Conservation (phyloP, 306 rosid genomes). For the Fagus crenata region DNA sequence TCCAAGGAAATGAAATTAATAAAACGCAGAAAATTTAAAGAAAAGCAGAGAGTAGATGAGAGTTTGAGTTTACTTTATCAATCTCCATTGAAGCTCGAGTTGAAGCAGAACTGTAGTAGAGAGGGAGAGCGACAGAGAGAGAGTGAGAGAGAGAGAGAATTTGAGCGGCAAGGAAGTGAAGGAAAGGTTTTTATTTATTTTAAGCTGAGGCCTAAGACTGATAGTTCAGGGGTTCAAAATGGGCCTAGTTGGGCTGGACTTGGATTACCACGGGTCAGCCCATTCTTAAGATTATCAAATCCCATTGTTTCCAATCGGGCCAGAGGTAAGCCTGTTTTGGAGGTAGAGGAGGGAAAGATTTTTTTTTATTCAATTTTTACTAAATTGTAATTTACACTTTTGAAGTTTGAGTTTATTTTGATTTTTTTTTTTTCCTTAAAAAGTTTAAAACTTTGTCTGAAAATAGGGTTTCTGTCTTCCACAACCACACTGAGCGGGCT, state of each 20-base stretch:
- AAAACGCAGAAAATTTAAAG: neutral
- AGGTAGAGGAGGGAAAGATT: too few relatives aligned
- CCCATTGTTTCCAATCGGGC: too few relatives aligned
- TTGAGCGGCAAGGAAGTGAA: slow-evolving; percentile 31
- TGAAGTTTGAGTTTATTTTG: too few relatives aligned
- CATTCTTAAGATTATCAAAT: neutral
- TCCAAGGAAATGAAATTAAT: neutral
- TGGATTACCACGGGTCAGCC: neutral
- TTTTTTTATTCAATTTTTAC: too few relatives aligned
- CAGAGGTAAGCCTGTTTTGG: too few relatives aligned
- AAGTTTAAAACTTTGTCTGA: too few relatives aligned
- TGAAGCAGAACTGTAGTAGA: neutral
- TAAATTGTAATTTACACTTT: too few relatives aligned
- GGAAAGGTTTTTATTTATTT: neutral
- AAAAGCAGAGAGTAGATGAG: neutral
- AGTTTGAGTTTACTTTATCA: slow-evolving; percentile 9
- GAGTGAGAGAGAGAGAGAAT: neutral
- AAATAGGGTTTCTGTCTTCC: too few relatives aligned
- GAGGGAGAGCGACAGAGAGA: neutral
- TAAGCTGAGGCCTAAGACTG: neutral
- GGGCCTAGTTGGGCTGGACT: neutral
- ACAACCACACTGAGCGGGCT: too few relatives aligned
- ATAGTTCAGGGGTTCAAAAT: neutral
- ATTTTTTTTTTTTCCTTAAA: too few relatives aligned
- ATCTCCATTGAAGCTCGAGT: slow-evolving; percentile 19